Percentiles rank a stretch among this genome's conserved stretches.
Evolutionary conservation across 2,329 filamentous ascomycete genomes (phyloP).

Genomic region (Verticillium nubilum): DNA sequence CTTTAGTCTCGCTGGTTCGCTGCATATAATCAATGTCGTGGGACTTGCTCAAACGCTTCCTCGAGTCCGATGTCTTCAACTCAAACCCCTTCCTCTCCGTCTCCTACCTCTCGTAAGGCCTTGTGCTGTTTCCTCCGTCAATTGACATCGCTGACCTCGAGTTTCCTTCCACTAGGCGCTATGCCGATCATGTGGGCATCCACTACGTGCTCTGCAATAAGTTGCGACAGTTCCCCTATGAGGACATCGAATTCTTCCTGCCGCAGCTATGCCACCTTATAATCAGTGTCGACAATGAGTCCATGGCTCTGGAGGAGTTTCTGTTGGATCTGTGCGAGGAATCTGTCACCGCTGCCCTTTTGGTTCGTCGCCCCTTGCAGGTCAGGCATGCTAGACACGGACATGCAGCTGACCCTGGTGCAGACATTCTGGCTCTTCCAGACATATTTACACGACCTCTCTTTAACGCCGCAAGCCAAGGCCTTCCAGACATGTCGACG

Average conservation of each 20-base stretch:
- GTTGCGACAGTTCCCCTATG: slow-evolving; percentile 82
- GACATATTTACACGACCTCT: slow-evolving; percentile 78
- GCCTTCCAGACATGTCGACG: slow-evolving; percentile 77
- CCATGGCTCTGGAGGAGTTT: slow-evolving; percentile 86
- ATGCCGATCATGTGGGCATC: slow-evolving; percentile 85
- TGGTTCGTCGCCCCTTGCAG: slow-evolving; percentile 49
- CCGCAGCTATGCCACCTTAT: slow-evolving; percentile 83
- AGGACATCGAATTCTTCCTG: slow-evolving; percentile 90
- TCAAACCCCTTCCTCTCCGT: slow-evolving; percentile 84
- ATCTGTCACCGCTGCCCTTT: slow-evolving; percentile 75
- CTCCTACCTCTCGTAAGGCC: slow-evolving; percentile 77
- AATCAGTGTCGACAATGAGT: slow-evolving; percentile 85
- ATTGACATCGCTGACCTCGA: slow-evolving; percentile 10
- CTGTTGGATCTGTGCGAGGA: slow-evolving; percentile 81
- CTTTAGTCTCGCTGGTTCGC: neutral
- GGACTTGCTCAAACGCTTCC: slow-evolving; percentile 84
- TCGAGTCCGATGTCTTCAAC: slow-evolving; percentile 92
- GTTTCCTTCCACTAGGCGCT: slow-evolving; percentile 52
- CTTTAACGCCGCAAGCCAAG: slow-evolving; percentile 67
- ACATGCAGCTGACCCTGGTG: neutral
- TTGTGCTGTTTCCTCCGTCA: slow-evolving; percentile 5
- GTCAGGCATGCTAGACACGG: neutral
- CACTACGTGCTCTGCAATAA: slow-evolving; percentile 87
- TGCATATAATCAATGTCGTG: slow-evolving; percentile 57
- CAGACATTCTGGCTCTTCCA: slow-evolving; percentile 91